phyloP scores from a whole-genome alignment of 352 stramenopile genomes.

The Pythium rishiriense region DNA sequence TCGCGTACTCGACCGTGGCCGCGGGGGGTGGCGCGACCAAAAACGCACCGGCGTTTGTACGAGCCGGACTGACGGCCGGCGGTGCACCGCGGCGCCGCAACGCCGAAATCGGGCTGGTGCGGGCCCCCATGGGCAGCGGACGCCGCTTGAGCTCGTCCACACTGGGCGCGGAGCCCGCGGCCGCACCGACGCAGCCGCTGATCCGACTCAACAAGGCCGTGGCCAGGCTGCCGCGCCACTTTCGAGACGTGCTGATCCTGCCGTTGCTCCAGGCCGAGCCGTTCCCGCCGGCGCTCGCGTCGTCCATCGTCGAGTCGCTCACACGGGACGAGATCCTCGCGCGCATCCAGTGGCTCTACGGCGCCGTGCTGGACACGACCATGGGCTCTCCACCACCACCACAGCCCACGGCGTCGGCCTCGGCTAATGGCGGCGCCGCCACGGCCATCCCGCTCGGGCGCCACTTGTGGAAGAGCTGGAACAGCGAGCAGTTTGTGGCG shows the following conservation, averaged over 20 bases:
- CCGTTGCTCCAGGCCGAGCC: conserved; percentile 19
- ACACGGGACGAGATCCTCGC: conserved; percentile 35
- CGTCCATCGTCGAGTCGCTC: conserved; percentile 31
- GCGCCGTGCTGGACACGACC: conserved; percentile 18
- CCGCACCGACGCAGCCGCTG: conserved; percentile 16
- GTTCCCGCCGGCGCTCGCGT: conserved; percentile 19
- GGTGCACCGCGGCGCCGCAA: conserved; percentile 3
- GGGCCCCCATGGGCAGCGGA: conserved; percentile 29
- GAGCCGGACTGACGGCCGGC: neutral
- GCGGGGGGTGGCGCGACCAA: conserved; percentile 11
- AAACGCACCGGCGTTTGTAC: conserved; percentile 26
- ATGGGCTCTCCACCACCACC: conserved; percentile 1
- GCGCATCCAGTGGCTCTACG: conserved; percentile 39
- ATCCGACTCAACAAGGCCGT: conserved; percentile 35
- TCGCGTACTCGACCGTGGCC: conserved; percentile 46
- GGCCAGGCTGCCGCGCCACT: conserved; percentile 37
- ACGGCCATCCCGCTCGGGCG: conserved; percentile 9
- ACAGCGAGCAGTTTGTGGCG: conserved; percentile 31
- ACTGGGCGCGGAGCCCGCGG: neutral
- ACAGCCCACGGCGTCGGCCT: too few species aligned
- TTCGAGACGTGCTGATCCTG: conserved; percentile 35
- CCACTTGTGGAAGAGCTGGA: conserved; percentile 25
- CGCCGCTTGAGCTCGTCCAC: conserved; percentile 23
- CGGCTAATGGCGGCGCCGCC: neutral
- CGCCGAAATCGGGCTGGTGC: conserved; percentile 1